These are phyloP conservation scores for Pyricularia pennisetigena DNA, from an alignment of 2,329 filamentous ascomycete species.

Conservation along the genomic window DNA sequence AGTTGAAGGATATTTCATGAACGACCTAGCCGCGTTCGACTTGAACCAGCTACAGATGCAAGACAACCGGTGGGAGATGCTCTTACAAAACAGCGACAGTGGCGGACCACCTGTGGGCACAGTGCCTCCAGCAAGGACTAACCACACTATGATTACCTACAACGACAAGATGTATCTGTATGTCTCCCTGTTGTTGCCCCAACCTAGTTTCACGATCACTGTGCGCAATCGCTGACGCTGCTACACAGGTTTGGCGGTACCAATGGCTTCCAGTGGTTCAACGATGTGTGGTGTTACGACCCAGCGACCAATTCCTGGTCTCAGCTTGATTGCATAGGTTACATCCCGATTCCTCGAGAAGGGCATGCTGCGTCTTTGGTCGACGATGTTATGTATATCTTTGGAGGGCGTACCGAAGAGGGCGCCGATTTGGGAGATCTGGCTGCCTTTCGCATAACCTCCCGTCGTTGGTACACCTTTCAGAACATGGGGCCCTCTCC, in stretches of 20 bases:
- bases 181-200: slow-evolving; percentile 26
- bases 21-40: slow-evolving; percentile 91
- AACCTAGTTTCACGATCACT: too few species aligned
- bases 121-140: slow-evolving; percentile 82
- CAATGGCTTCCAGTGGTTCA: slow-evolving; percentile 95
- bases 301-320: slow-evolving; percentile 73
- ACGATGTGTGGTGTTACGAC: slow-evolving; percentile 97
- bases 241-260: slow-evolving; percentile 79
- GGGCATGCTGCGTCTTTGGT: slow-evolving; percentile 90
- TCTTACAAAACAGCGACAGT: slow-evolving; percentile 66
- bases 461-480: slow-evolving; percentile 95
- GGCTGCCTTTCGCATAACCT: slow-evolving; percentile 65
- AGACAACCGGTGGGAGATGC: slow-evolving; percentile 86
- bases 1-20: slow-evolving; percentile 96
- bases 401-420: slow-evolving; percentile 90
- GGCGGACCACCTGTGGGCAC: slow-evolving; percentile 49
- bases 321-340: slow-evolving; percentile 91
- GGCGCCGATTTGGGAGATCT: slow-evolving; percentile 87
- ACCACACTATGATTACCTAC: slow-evolving; percentile 85
- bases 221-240: slow-evolving; percentile 3
- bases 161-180: slow-evolving; percentile 92
- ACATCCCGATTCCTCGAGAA: slow-evolving; percentile 88
- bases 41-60: slow-evolving; percentile 88
- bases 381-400: slow-evolving; percentile 98
- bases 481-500: slow-evolving; percentile 98